A percentile compares a stretch with the other conserved stretches of the same genome.
Conservation (phyloP, 176 grass and related monocot species). For the Stipa capillata region DNA sequence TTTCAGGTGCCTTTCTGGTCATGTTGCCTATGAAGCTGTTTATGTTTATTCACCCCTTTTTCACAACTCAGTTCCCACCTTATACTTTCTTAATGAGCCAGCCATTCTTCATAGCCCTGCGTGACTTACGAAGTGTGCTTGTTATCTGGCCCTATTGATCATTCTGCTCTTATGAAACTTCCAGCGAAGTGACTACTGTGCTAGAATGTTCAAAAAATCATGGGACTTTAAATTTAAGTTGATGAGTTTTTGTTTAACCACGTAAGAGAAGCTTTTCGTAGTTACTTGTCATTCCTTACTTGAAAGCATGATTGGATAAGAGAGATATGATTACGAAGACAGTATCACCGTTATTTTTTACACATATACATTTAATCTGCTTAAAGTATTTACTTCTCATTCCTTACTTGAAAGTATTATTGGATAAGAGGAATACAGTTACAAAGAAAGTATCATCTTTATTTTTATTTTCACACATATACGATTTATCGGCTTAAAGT, state of each 20-base stretch:
- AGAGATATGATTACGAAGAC: not conserved
- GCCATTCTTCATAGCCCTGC: not conserved
- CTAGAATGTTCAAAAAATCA: not conserved
- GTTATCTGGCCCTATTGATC: not conserved
- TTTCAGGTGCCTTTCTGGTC: slow-evolving; percentile 62
- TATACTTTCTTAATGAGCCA: not conserved
- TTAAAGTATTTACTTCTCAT: not conserved
- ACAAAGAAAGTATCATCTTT: not conserved
- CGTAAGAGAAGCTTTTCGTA: not conserved
- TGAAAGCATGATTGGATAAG: not conserved
- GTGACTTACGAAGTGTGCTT: not conserved
- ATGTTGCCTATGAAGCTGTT: not conserved
- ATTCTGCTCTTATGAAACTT: not conserved
- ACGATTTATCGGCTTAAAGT: not conserved
- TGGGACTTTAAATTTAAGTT: not conserved
- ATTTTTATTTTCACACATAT: not conserved
- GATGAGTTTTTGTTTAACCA: not conserved
- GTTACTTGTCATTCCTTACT: not conserved
- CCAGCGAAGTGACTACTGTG: not conserved
- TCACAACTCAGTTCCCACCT: not conserved
- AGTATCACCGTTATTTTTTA: not conserved
- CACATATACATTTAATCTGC: not conserved
- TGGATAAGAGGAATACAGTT: not conserved
- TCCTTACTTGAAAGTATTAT: not conserved
- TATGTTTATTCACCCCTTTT: not conserved